Evolutionary conservation across 139 green algal genomes (phyloP).

Genomic region (Limnomonas spitsbergensis): DNA sequence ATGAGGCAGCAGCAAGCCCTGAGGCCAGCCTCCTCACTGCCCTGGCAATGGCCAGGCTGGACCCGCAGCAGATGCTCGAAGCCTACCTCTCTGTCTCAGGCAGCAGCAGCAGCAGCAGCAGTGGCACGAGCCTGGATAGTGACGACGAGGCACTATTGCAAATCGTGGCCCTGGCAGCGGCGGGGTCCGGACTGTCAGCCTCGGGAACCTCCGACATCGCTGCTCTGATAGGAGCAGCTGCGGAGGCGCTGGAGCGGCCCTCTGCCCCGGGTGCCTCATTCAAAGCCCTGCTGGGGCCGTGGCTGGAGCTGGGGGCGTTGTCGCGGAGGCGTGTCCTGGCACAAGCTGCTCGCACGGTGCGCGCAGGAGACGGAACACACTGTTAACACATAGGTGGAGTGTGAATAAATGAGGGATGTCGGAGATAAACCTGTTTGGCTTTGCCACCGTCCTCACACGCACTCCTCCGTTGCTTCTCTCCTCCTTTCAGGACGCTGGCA

Average conservation of each 20-base stretch:
- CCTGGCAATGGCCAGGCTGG: too few relatives aligned
- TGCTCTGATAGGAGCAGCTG: background rate
- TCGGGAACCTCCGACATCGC: background rate
- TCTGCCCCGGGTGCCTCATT: background rate
- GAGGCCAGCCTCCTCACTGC: too few relatives aligned
- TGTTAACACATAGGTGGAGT: too few relatives aligned
- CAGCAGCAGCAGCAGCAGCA: background rate
- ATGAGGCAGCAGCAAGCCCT: background rate
- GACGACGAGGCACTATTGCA: background rate
- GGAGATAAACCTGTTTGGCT: background rate
- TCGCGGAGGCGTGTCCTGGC: background rate
- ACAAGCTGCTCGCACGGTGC: background rate
- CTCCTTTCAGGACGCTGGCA: background rate
- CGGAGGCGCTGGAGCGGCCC: background rate
- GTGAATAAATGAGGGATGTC: background rate
- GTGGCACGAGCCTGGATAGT: background rate
- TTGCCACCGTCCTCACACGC: background rate
- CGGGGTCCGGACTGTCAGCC: background rate
- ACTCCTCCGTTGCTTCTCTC: background rate
- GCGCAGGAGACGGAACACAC: background rate
- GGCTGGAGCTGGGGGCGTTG: constrained; percentile 1
- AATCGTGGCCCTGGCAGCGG: background rate
- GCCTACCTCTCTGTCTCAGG: background rate
- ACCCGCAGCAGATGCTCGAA: background rate
- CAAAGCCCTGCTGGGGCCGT: background rate